These are phyloP conservation scores for Podaxis sp. DNA, from an alignment of 768 basidiomycete species.

Conservation along the genomic window DNA sequence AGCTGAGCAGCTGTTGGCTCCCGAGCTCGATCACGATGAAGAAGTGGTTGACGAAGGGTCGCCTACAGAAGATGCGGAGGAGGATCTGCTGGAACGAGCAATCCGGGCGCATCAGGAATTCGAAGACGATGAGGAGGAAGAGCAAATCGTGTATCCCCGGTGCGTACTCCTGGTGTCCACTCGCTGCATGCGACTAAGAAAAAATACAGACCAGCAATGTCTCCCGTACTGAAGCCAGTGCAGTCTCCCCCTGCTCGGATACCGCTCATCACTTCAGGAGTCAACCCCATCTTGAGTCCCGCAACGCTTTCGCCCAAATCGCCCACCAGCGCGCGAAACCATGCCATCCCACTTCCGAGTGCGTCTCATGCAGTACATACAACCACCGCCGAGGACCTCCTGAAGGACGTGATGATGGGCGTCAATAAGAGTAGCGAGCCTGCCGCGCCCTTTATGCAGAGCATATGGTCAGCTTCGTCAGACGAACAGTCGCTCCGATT, in stretches of 20 bases:
- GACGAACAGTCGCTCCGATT: constrained; percentile 47
- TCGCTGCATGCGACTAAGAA: neutral
- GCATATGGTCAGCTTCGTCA: constrained; percentile 66
- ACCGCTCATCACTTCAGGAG: constrained; percentile 33
- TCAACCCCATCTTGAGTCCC: constrained; percentile 33
- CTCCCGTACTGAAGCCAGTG: constrained; percentile 24
- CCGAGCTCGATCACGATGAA: constrained; percentile 37
- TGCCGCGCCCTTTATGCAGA: constrained; percentile 35
- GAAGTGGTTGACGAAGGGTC: constrained; percentile 71
- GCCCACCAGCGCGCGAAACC: constrained; percentile 27
- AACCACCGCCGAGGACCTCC: constrained; percentile 68
- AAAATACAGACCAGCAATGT: constrained; percentile 25
- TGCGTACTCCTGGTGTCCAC: constrained; percentile 36
- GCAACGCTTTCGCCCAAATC: constrained; percentile 30
- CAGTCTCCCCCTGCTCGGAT: constrained; percentile 33
- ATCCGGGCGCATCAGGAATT: constrained; percentile 46
- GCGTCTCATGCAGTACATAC: constrained; percentile 24
- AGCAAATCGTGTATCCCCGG: constrained; percentile 78
- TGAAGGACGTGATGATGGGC: constrained; percentile 51
- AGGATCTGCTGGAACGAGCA: constrained; percentile 76
- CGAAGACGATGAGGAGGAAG: constrained; percentile 53
- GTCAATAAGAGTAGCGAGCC: constrained; percentile 26
- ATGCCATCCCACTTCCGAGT: constrained; percentile 8
- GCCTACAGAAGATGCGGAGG: constrained; percentile 83
- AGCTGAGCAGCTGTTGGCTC: constrained; percentile 23